Conservation (phyloP, 306 rosid species). For the Cucurbita argyrosperma region DNA sequence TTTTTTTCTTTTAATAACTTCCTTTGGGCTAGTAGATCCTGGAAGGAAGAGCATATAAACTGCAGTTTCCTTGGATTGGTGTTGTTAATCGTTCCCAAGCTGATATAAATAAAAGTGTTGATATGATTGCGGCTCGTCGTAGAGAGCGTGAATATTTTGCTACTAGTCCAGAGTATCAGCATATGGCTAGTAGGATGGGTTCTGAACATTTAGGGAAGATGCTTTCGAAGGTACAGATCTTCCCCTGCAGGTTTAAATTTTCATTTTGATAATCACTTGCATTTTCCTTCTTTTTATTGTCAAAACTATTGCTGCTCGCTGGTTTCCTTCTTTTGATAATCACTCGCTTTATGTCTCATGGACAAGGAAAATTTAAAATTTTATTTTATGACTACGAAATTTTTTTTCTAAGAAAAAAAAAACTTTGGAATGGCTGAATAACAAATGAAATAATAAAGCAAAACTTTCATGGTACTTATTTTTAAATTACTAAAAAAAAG, state of each 20-base stretch:
- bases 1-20: neutral
- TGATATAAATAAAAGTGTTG: constrained; percentile 34
- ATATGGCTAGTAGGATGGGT: constrained; percentile 27
- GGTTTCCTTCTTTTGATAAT: neutral
- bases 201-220: constrained; percentile 37
- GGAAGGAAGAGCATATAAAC: constrained; percentile 29
- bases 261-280: neutral
- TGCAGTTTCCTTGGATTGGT: constrained; percentile 42
- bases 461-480: no score
- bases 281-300: neutral
- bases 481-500: no score
- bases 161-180: constrained; percentile 21
- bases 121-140: constrained; percentile 35
- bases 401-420: no score
- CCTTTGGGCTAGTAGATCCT: constrained; percentile 15
- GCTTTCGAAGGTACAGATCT: constrained; percentile 24
- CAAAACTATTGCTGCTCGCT: no score
- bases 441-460: no score
- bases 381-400: no score
- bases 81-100: constrained; percentile 42
- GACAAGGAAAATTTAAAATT: neutral
- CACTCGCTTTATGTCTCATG: neutral
- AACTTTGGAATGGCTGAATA: no score
- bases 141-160: constrained; percentile 33
- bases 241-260: neutral